Percentiles rank a stretch among this genome's conserved stretches.
Conservation (phyloP, 306 rosid species). For the Vicia sativa region DNA sequence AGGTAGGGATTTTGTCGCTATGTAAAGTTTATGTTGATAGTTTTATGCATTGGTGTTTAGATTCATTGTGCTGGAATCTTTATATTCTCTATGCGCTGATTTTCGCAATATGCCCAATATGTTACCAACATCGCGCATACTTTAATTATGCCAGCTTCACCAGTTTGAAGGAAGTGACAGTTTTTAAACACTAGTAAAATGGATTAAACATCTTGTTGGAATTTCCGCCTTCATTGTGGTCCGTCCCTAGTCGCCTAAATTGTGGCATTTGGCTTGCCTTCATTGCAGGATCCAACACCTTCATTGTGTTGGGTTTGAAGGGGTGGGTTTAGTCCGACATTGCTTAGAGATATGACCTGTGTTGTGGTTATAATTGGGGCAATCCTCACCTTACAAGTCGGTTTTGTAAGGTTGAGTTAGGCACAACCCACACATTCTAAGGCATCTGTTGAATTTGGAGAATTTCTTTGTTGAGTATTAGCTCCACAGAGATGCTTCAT, state of each 20-base stretch:
- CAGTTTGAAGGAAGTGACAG: neutral
- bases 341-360: too few species aligned
- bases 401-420: too few species aligned
- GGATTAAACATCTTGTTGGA: conserved; percentile 3
- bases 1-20: neutral
- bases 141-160: conserved; percentile 2
- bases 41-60: conserved; percentile 9
- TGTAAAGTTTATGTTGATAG: neutral
- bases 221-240: too few species aligned
- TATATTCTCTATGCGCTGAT: conserved; percentile 2
- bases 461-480: conserved; percentile 39
- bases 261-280: too few species aligned
- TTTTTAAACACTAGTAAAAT: conserved; percentile 10
- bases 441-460: conserved; percentile 33
- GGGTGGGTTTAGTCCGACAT: too few species aligned
- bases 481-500: conserved; percentile 48
- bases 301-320: too few species aligned
- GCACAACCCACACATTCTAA: too few species aligned
- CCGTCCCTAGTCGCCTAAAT: too few species aligned
- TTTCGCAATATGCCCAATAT: neutral
- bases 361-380: too few species aligned
- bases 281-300: too few species aligned
- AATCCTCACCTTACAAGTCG: too few species aligned
- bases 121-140: conserved; percentile 20
- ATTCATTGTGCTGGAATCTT: conserved; percentile 23